These are phyloP conservation scores for Rhizopus stolonifer DNA, from an alignment of 371 early-diverging fungal species.

Conservation along the genomic window DNA sequence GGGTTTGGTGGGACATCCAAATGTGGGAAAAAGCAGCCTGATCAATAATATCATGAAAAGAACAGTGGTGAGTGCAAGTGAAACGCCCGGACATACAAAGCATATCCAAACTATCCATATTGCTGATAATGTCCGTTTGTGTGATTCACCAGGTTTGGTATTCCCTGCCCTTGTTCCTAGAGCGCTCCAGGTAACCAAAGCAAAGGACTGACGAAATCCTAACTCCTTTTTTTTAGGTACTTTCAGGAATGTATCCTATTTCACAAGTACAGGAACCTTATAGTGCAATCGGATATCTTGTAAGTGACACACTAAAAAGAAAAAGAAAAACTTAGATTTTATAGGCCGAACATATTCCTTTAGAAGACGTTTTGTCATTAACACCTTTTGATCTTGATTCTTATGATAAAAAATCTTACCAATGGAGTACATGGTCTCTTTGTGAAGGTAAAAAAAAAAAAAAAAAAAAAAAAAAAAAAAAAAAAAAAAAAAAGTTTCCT, in stretches of 20 bases:
- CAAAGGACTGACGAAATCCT: background rate
- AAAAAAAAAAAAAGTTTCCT: too few species aligned
- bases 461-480: constrained; percentile 5
- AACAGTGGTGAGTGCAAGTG: constrained; percentile 92
- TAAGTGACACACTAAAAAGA: constrained; percentile 13
- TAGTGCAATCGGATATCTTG: constrained; percentile 75
- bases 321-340: too few species aligned
- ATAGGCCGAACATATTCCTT: constrained; percentile 74
- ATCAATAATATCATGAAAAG: constrained; percentile 94
- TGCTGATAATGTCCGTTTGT: constrained; percentile 82
- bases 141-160: constrained; percentile 99
- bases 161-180: constrained; percentile 88
- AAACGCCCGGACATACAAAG: constrained; percentile 99
- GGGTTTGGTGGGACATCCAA: constrained; percentile 96
- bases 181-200: constrained; percentile 66
- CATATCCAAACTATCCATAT: constrained; percentile 96
- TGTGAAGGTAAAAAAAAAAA: constrained; percentile 67
- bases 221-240: constrained; percentile 59
- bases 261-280: constrained; percentile 96
- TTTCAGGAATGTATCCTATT: constrained; percentile 91
- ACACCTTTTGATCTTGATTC: constrained; percentile 49
- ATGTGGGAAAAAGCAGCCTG: constrained; percentile 98
- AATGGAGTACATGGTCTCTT: constrained; percentile 87
- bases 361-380: constrained; percentile 71
- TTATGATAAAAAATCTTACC: constrained; percentile 26